phyloP scores from a whole-genome alignment of 2,329 filamentous ascomycete species.

The Aplosporella prunicola region DNA sequence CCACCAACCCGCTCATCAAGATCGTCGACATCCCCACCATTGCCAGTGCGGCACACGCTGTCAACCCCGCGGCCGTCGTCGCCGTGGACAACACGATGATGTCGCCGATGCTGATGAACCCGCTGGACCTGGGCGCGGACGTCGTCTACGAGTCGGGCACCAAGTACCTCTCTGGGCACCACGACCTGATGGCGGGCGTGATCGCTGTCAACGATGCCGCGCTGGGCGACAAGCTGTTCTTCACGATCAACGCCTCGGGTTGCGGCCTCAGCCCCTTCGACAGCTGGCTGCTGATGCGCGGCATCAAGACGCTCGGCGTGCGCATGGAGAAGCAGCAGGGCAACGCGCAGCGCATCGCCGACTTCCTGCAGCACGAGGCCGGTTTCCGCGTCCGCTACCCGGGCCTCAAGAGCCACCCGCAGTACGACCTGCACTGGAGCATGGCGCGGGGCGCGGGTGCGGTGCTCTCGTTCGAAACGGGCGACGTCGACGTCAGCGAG shows the following conservation, averaged over 20 bases:
- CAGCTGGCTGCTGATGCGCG: slow-evolving; percentile 88
- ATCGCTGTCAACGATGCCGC: slow-evolving; percentile 78
- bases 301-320: slow-evolving; percentile 91
- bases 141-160: slow-evolving; percentile 97
- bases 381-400: slow-evolving; percentile 96
- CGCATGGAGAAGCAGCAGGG: slow-evolving; percentile 98
- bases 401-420: slow-evolving; percentile 85
- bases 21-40: slow-evolving; percentile 86
- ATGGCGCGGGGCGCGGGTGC: slow-evolving; percentile 92
- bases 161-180: slow-evolving; percentile 94
- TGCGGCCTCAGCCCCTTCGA: slow-evolving; percentile 93
- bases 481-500: slow-evolving; percentile 72
- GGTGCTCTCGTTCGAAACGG: slow-evolving; percentile 92
- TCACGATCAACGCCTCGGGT: slow-evolving; percentile 93
- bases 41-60: slow-evolving; percentile 63
- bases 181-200: slow-evolving; percentile 98
- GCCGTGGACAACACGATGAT: slow-evolving; percentile 99
- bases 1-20: slow-evolving; percentile 97
- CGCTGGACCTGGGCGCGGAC: slow-evolving; percentile 86
- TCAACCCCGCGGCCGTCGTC: slow-evolving; percentile 70
- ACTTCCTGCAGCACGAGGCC: slow-evolving; percentile 71
- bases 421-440: slow-evolving; percentile 92
- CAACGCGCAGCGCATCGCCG: slow-evolving; percentile 82
- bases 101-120: slow-evolving; percentile 87
- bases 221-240: slow-evolving; percentile 84